Conservation (phyloP, 2,329 filamentous ascomycete species). For the Zopfia rhizophila region DNA sequence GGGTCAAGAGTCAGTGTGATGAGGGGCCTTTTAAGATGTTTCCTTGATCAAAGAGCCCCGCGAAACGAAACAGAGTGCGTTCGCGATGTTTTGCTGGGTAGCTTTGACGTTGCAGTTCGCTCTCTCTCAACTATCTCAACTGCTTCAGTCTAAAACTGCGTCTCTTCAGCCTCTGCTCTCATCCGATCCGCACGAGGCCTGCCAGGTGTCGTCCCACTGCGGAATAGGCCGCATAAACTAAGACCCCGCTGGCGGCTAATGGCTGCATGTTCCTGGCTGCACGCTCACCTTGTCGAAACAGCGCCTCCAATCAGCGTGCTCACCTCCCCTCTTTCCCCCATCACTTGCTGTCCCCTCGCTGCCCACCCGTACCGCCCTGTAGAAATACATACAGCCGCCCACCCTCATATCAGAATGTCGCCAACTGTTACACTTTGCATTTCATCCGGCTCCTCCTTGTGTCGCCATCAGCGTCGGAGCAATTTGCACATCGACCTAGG, state of each 20-base stretch:
- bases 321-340: constrained; percentile 27
- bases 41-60: too few species aligned
- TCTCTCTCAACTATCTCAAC: too few species aligned
- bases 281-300: constrained; percentile 35
- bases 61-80: too few species aligned
- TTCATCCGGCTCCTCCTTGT: constrained; percentile 36
- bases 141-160: too few species aligned
- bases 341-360: constrained; percentile 34
- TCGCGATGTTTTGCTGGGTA: too few species aligned
- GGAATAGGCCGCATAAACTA: constrained; percentile 22
- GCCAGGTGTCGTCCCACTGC: constrained; percentile 18
- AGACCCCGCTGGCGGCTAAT: constrained; percentile 47
- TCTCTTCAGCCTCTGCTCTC: too few species aligned
- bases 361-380: constrained; percentile 13
- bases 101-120: too few species aligned
- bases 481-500: constrained; percentile 21
- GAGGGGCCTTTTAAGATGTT: too few species aligned
- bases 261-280: constrained; percentile 43
- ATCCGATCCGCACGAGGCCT: constrained; percentile 8
- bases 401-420: constrained; percentile 30
- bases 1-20: too few species aligned
- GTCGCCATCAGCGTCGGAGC: constrained; percentile 37
- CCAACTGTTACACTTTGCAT: constrained; percentile 35
- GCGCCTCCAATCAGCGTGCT: constrained; percentile 41
- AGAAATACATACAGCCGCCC: constrained; percentile 38